A percentile compares a stretch with the other conserved stretches of the same genome.
phyloP scores from a whole-genome alignment of 768 basidiomycete genomes.

The Harrya chromipes region DNA sequence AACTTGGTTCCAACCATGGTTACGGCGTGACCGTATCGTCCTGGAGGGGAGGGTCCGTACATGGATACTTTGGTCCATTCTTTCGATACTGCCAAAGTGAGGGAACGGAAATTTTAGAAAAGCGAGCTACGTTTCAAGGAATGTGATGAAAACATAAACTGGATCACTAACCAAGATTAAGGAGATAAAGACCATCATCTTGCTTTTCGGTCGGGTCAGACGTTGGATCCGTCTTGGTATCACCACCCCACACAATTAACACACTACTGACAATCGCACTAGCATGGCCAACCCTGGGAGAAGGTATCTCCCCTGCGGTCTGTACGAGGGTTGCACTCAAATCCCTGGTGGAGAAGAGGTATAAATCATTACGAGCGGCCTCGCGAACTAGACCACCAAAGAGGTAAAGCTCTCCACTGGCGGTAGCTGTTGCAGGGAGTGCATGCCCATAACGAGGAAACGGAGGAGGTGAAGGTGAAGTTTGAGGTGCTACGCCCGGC shows the following conservation, averaged over 20 bases:
- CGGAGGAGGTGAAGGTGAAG: slow-evolving; percentile 75
- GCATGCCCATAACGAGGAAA: slow-evolving; percentile 98
- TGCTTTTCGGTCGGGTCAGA: slow-evolving; percentile 66
- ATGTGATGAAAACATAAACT: neutral
- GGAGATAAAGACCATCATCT: slow-evolving; percentile 89
- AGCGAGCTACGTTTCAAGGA: neutral
- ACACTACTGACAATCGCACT: slow-evolving; percentile 95
- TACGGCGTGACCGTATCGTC: slow-evolving; percentile 95
- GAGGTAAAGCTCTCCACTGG: slow-evolving; percentile 89
- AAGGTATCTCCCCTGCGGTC: slow-evolving; percentile 85
- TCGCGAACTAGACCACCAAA: slow-evolving; percentile 97
- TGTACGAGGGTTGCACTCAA: slow-evolving; percentile 79
- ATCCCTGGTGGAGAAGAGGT: slow-evolving; percentile 79
- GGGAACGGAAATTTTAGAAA: slow-evolving; percentile 2
- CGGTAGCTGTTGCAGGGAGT: slow-evolving; percentile 71
- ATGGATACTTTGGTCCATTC: slow-evolving; percentile 93
- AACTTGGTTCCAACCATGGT: slow-evolving; percentile 90
- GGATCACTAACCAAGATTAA: slow-evolving; percentile 80
- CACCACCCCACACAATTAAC: slow-evolving; percentile 97
- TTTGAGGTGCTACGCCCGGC: slow-evolving; percentile 60
- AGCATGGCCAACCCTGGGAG: slow-evolving; percentile 93
- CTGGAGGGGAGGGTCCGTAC: slow-evolving; percentile 72
- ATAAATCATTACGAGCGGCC: slow-evolving; percentile 86
- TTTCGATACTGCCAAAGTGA: slow-evolving; percentile 60
- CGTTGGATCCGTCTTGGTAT: slow-evolving; percentile 78